phyloP scores from a whole-genome alignment of 805 yeast species.

The Brettanomyces custersianus region DNA sequence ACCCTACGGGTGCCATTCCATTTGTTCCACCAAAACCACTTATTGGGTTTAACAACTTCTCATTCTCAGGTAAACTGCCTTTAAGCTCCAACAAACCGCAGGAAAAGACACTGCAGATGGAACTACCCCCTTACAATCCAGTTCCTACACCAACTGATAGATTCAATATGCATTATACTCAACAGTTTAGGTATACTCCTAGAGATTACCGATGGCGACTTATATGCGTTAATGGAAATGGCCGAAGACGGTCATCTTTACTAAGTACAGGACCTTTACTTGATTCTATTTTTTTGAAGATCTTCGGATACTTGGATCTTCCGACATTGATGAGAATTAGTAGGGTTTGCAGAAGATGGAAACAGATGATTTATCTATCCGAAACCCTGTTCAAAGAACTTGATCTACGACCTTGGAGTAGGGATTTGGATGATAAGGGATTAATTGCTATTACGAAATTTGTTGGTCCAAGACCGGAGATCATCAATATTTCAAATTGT shows the following conservation, averaged over 20 bases:
- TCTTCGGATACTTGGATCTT: slow-evolving; percentile 45
- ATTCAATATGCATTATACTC: too few species aligned
- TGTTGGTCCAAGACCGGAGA: slow-evolving; percentile 58
- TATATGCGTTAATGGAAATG: too few species aligned
- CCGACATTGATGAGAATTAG: slow-evolving; percentile 54
- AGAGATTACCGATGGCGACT: too few species aligned
- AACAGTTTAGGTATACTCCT: too few species aligned
- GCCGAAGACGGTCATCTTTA: too few species aligned
- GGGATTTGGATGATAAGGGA: slow-evolving; percentile 48
- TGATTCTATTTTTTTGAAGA: slow-evolving; percentile 44
- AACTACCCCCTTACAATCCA: too few species aligned
- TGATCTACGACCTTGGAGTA: slow-evolving; percentile 57
- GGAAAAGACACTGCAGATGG: too few species aligned
- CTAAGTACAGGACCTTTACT: too few species aligned
- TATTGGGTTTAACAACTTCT: background rate
- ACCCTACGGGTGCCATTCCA: too few species aligned
- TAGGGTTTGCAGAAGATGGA: slow-evolving; percentile 57
- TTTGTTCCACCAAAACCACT: too few species aligned
- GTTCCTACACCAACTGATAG: too few species aligned
- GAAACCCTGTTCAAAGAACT: slow-evolving; percentile 41
- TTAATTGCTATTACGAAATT: slow-evolving; percentile 54
- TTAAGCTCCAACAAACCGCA: too few species aligned
- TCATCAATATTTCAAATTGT: slow-evolving; percentile 60
- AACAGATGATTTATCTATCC: slow-evolving; percentile 51
- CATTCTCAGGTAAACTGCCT: background rate